Evolutionary conservation across 164 flowering plant genomes (phyloP).

Genomic region (Warburgia ugandensis): DNA sequence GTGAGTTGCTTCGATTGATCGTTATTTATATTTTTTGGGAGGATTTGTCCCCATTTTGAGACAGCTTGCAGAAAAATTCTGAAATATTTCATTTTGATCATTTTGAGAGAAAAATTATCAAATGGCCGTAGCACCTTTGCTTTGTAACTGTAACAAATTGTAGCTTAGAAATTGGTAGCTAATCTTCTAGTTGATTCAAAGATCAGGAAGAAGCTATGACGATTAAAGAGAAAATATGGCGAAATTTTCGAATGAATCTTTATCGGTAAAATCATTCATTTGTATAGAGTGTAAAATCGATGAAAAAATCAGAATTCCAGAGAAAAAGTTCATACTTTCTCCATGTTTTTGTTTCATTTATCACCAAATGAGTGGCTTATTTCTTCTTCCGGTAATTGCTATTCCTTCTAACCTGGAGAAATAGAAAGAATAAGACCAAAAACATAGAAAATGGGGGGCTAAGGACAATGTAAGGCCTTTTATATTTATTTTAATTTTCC

Average conservation of each 20-base stretch:
- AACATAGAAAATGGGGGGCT: too few relatives aligned
- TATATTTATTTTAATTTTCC: background rate
- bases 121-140: background rate
- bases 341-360: background rate
- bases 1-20: constrained; percentile 10
- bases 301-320: background rate
- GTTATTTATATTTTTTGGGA: background rate
- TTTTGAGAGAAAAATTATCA: background rate
- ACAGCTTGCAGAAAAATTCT: too few relatives aligned
- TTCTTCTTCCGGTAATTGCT: background rate
- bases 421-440: background rate
- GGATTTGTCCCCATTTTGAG: background rate
- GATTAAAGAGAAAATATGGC: background rate
- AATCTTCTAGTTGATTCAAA: too few relatives aligned
- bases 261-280: background rate
- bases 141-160: background rate
- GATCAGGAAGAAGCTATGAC: too few relatives aligned
- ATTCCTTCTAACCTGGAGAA: background rate
- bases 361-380: background rate
- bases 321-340: background rate
- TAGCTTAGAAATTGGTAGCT: background rate
- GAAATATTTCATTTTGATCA: background rate
- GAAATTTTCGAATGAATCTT: background rate
- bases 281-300: too few relatives aligned
- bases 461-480: too few relatives aligned